phyloP scores from a whole-genome alignment of 768 basidiomycete species.

The Rhodotorula taiwanensis region DNA sequence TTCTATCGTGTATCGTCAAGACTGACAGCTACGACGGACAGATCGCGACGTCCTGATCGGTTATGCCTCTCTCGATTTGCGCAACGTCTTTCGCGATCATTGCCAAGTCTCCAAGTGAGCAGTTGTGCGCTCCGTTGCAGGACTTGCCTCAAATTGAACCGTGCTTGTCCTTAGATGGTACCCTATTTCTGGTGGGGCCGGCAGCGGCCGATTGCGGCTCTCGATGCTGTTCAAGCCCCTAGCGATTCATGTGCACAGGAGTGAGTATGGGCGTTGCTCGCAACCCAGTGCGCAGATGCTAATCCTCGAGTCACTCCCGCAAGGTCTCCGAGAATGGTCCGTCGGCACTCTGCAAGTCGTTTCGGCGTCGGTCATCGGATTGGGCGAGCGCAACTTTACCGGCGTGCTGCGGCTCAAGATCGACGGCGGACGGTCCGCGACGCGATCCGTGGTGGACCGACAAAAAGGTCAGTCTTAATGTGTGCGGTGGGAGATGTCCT shows the following conservation, averaged over 20 bases:
- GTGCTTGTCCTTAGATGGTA: conserved; percentile 1
- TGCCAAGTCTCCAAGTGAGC: conserved; percentile 17
- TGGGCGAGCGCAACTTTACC: not conserved
- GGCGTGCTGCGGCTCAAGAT: not conserved
- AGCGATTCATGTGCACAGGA: conserved; percentile 6
- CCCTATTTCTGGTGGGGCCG: conserved; percentile 8
- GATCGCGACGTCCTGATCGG: conserved; percentile 28
- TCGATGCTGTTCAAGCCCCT: conserved; percentile 31
- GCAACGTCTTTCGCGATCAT: conserved; percentile 4
- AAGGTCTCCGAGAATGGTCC: conserved; percentile 8
- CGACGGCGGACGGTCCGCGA: not conserved
- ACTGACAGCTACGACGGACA: not conserved
- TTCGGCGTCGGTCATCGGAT: not conserved
- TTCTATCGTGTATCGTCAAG: too few species aligned
- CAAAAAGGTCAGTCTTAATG: not conserved
- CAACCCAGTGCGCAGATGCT: not conserved
- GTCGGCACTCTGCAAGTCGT: conserved; percentile 7
- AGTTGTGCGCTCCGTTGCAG: too few species aligned
- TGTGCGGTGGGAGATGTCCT: too few species aligned
- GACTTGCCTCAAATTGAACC: not conserved
- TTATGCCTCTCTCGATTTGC: conserved; percentile 12
- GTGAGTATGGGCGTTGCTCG: not conserved
- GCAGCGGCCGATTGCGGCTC: conserved; percentile 21
- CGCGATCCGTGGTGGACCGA: not conserved
- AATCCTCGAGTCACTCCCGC: too few species aligned